phyloP scores from a whole-genome alignment of 2,329 filamentous ascomycete species.

The Fusarium buxicola region DNA sequence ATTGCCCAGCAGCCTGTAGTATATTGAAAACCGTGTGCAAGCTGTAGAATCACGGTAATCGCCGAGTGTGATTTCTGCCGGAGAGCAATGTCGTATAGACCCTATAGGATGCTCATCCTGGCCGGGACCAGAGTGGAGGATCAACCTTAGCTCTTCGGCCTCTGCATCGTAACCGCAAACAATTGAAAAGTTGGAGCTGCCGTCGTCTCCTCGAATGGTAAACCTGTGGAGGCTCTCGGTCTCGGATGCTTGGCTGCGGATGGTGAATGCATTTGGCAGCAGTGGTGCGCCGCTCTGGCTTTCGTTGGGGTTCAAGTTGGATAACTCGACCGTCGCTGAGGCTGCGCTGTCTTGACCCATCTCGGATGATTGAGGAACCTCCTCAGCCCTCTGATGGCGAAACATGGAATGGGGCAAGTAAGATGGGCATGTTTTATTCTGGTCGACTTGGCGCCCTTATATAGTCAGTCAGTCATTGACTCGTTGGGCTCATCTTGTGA shows the following conservation, averaged over 20 bases:
- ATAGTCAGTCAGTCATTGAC: too few species aligned
- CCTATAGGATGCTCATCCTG: not conserved
- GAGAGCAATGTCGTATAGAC: not conserved
- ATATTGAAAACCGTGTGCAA: not conserved
- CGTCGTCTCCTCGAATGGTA: not conserved
- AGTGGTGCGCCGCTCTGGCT: not conserved
- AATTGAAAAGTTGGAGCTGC: not conserved
- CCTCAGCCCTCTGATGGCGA: too few species aligned
- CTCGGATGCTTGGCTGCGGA: not conserved
- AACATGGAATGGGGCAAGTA: too few species aligned
- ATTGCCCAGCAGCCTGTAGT: not conserved
- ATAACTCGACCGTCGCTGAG: not conserved
- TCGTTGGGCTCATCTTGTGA: too few species aligned
- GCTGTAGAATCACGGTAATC: not conserved
- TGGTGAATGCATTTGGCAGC: constrained; percentile 1
- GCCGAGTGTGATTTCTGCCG: not conserved
- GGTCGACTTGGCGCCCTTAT: too few species aligned
- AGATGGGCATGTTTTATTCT: too few species aligned
- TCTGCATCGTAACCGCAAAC: not conserved
- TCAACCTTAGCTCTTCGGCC: not conserved
- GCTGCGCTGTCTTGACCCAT: not conserved
- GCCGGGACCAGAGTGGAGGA: not conserved
- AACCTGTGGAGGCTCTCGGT: not conserved
- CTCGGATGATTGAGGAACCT: not conserved
- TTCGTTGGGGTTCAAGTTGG: not conserved